These are phyloP conservation scores for Lanmaoa pseudosensibilis DNA, from an alignment of 768 basidiomycete species.

Conservation along the genomic window DNA sequence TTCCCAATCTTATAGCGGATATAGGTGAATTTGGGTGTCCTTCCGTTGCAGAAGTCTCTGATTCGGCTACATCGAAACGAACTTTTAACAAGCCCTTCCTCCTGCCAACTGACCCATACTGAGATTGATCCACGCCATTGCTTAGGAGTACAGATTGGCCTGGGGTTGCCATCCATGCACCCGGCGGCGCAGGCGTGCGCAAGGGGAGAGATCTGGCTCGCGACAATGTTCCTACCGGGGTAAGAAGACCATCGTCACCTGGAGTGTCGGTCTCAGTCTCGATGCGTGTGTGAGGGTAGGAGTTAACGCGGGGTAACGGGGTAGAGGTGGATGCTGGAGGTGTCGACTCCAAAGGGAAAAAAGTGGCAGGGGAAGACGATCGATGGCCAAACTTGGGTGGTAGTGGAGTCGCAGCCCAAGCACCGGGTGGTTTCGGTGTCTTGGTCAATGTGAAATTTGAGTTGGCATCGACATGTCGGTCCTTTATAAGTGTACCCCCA, in stretches of 20 bases:
- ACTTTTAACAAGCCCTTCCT: slow-evolving; percentile 68
- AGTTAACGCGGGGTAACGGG: slow-evolving; percentile 19
- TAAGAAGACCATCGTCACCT: slow-evolving; percentile 33
- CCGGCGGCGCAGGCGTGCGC: slow-evolving; percentile 68
- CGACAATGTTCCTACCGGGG: slow-evolving; percentile 51
- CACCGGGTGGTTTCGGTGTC: slow-evolving; percentile 48
- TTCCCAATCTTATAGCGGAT: slow-evolving; percentile 26
- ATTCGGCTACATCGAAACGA: slow-evolving; percentile 58
- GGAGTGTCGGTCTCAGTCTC: slow-evolving; percentile 17
- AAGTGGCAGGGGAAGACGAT: slow-evolving; percentile 15
- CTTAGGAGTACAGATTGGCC: slow-evolving; percentile 28
- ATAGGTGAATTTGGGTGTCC: slow-evolving; percentile 28
- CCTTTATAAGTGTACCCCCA: slow-evolving; percentile 24
- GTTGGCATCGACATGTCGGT: slow-evolving; percentile 13
- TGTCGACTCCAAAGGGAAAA: slow-evolving; percentile 27
- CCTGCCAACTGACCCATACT: slow-evolving; percentile 35
- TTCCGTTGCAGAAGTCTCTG: slow-evolving; percentile 34
- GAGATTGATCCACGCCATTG: slow-evolving; percentile 27
- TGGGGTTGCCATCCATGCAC: slow-evolving; percentile 66
- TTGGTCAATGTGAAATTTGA: slow-evolving; percentile 37
- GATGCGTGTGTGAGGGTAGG: slow-evolving; percentile 15
- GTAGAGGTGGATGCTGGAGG: slow-evolving; percentile 29
- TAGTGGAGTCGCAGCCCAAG: slow-evolving; percentile 44
- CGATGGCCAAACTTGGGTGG: slow-evolving; percentile 20
- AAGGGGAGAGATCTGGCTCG: slow-evolving; percentile 45